Evolutionary conservation across 1,139 yeast species (phyloP).

Genomic region (Magnusiomyces suaveolens): DNA sequence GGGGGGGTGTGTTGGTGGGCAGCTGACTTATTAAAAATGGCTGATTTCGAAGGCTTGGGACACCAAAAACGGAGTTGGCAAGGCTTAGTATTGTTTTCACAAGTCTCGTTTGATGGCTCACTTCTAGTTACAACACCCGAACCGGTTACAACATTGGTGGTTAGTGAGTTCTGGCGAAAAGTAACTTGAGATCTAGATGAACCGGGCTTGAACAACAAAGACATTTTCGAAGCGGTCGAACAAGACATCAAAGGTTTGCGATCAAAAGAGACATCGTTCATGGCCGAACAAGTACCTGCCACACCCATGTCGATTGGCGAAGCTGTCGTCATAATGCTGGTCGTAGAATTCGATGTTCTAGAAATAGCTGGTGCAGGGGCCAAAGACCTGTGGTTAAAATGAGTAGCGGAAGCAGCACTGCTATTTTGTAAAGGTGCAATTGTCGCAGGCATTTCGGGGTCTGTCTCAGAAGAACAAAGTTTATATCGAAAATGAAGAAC

Average conservation of each 20-base stretch:
- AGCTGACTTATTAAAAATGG: constrained; percentile 4
- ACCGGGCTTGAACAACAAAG: not conserved
- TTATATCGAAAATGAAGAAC: not conserved
- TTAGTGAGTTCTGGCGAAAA: not conserved
- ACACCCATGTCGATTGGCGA: not conserved
- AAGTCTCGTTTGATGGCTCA: not conserved
- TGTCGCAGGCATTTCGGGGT: not conserved
- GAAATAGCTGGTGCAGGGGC: not conserved
- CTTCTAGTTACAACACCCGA: not conserved
- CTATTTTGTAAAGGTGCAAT: not conserved
- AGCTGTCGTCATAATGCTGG: not conserved
- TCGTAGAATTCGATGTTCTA: not conserved
- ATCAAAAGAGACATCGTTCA: not conserved
- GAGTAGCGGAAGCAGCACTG: not conserved
- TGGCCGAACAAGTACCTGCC: not conserved
- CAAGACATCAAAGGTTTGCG: not conserved
- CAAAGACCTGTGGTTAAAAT: not conserved
- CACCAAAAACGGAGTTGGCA: constrained; percentile 1
- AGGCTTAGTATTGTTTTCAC: not conserved
- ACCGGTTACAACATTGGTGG: not conserved
- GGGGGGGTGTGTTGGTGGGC: constrained; percentile 5
- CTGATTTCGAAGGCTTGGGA: not conserved
- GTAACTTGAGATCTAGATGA: not conserved
- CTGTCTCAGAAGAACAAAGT: not conserved
- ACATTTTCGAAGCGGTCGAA: not conserved